Evolutionary conservation across 768 basidiomycete species (phyloP).

Genomic region (Amanita jacksonii): DNA sequence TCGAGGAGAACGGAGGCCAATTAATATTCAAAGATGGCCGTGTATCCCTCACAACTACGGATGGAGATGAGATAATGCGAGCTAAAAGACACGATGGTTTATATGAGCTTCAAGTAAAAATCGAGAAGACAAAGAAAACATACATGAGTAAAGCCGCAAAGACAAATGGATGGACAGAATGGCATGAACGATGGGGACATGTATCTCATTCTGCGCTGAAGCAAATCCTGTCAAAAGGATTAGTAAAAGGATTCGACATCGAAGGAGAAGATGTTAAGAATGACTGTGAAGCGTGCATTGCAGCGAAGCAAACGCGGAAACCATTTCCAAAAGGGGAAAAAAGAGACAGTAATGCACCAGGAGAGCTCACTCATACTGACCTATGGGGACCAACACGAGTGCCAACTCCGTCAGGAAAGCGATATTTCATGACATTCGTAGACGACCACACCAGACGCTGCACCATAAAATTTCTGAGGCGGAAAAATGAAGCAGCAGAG

Average conservation of each 20-base stretch:
- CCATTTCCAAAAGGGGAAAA: background rate
- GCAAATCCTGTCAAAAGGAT: background rate
- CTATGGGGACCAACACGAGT: background rate
- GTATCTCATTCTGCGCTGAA: background rate
- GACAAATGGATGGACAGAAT: background rate
- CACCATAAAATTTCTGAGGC: background rate
- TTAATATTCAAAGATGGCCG: background rate
- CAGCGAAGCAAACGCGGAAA: background rate
- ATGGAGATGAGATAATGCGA: no score
- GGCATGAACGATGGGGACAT: conserved; percentile 3
- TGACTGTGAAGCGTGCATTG: background rate
- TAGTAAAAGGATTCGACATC: background rate
- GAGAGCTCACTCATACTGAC: background rate
- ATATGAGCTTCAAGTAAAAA: no score
- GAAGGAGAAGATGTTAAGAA: background rate
- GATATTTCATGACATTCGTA: conserved; percentile 1
- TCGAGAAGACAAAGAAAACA: no score
- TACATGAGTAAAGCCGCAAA: background rate
- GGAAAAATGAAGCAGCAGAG: background rate
- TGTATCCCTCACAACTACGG: no score
- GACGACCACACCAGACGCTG: background rate
- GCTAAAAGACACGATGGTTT: no score
- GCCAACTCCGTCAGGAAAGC: background rate
- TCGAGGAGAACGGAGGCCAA: background rate
- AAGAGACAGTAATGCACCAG: background rate